Evolutionary conservation across 1,139 yeast species (phyloP).

Genomic region (Suhomyces coccinellae): DNA sequence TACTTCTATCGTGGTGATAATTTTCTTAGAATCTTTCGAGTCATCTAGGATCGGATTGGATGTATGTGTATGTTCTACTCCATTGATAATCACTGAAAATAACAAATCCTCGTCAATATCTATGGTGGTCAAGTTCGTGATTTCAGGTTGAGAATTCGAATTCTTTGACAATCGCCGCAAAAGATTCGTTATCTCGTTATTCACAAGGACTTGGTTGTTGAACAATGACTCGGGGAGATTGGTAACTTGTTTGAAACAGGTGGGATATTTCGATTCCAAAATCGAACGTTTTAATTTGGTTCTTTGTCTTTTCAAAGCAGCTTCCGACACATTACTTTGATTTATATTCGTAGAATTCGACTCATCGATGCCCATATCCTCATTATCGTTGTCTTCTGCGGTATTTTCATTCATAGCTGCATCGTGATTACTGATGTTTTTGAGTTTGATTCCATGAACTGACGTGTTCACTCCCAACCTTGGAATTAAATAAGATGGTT

Average conservation of each 20-base stretch:
- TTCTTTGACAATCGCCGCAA: slow-evolving; percentile 22
- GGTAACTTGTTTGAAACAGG: slow-evolving; percentile 36
- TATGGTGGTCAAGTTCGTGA: slow-evolving; percentile 26
- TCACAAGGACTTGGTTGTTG: slow-evolving; percentile 36
- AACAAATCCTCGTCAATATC: slow-evolving; percentile 43
- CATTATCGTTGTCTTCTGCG: slow-evolving; percentile 42
- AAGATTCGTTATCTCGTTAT: slow-evolving; percentile 31
- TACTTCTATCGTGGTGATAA: slow-evolving; percentile 35
- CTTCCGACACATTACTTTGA: slow-evolving; percentile 28
- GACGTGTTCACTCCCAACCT: slow-evolving; percentile 49
- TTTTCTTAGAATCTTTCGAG: slow-evolving; percentile 4
- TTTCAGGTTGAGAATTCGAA: slow-evolving; percentile 23
- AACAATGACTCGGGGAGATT: slow-evolving; percentile 40
- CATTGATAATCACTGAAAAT: slow-evolving; percentile 38
- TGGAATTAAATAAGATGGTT: slow-evolving; percentile 44
- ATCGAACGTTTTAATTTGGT: slow-evolving; percentile 31
- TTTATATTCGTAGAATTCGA: slow-evolving; percentile 15
- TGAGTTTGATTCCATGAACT: slow-evolving; percentile 43
- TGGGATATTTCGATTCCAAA: slow-evolving; percentile 42
- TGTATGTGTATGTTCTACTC: slow-evolving; percentile 24
- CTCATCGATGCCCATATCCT: slow-evolving; percentile 42
- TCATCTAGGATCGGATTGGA: slow-evolving; percentile 10
- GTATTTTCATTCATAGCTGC: slow-evolving; percentile 33
- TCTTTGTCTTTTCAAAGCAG: slow-evolving; percentile 36
- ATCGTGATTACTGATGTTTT: slow-evolving; percentile 10